Conservation (phyloP, 768 basidiomycete species). For the Auricularia cornea region DNA sequence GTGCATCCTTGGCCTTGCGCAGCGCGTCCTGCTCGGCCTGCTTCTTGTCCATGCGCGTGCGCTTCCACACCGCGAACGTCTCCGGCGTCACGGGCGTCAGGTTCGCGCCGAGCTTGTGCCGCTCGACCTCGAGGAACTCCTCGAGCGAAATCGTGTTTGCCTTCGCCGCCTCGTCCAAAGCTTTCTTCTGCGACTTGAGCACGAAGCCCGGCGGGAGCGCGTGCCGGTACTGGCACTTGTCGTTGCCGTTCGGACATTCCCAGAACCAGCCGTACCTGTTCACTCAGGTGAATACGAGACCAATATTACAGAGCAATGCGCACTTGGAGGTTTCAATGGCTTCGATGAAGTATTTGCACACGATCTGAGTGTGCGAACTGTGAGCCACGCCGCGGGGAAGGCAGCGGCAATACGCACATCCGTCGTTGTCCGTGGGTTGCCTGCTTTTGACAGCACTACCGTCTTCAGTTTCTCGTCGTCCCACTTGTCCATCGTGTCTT, state of each 20-base stretch:
- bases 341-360: constrained; percentile 95
- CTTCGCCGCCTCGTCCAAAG: constrained; percentile 83
- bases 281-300: neutral
- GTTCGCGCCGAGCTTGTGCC: constrained; percentile 86
- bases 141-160: constrained; percentile 85
- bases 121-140: constrained; percentile 96
- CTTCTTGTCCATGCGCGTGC: constrained; percentile 92
- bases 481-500: constrained; percentile 98
- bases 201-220: constrained; percentile 95
- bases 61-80: constrained; percentile 90
- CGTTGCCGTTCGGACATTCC: constrained; percentile 87
- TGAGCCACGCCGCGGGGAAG: neutral
- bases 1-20: constrained; percentile 73
- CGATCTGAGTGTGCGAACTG: constrained; percentile 50
- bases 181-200: constrained; percentile 89
- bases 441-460: constrained; percentile 82
- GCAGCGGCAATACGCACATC: constrained; percentile 46
- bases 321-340: constrained; percentile 89
- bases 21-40: constrained; percentile 76
- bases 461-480: constrained; percentile 85
- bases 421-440: constrained; percentile 86
- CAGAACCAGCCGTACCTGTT: constrained; percentile 88
- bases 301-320: constrained; percentile 10
- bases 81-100: constrained; percentile 92
- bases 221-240: constrained; percentile 87